Evolutionary conservation across 2,329 filamentous ascomycete species (phyloP), one percentile per base, ranked within the genome.

Genomic region (Mollisia scopiformis): DNA sequence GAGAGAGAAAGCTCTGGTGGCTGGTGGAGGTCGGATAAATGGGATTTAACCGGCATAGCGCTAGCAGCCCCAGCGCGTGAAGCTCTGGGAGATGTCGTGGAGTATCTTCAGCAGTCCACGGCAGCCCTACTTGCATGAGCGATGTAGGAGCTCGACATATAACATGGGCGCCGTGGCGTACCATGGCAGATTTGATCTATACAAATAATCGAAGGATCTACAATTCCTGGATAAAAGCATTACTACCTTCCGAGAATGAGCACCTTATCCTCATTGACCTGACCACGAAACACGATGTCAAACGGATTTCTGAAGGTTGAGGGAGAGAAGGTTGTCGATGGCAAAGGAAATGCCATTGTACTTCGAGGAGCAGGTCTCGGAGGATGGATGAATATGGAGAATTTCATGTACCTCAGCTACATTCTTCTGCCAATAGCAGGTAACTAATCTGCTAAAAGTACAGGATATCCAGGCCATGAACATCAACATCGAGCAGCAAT

Each of bases 381-480:
- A 43, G 77, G 77, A 61, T 78, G 75, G 75, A 76, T 79, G 74
- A 78, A 78, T 59, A 84, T 84, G 81, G 83, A 86, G 71, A 87
- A 86, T 70, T 87, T 87, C 76, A 87, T 88, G 47, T 57, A 53
- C 21, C 10, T n/a, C 13, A 35, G 11, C 43, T 47, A 10, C 23
- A 28, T 47, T 2, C 28, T 21, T 33, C 13, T 19, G 19, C 53
- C 16, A 13, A 3, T 16, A 35, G 53, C 54, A 51, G 30, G 13
- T 13, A 28, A 30, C 56, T 23, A 23, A 31, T 30, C 37, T 33
- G 8, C 47, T 21, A 43, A n/a, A 16, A 63, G 61, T 64, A 85
- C 82, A 1, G 85, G 85, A n/a, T 88, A 81, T 60, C 77, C 84
- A 11, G 85, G 83, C 19, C 82, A 85, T 54, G 85, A 88, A 68